Evolutionary conservation across 768 basidiomycete species (phyloP), one percentile per base, ranked within the genome.

Genomic region (Phaeotremella skinneri): DNA sequence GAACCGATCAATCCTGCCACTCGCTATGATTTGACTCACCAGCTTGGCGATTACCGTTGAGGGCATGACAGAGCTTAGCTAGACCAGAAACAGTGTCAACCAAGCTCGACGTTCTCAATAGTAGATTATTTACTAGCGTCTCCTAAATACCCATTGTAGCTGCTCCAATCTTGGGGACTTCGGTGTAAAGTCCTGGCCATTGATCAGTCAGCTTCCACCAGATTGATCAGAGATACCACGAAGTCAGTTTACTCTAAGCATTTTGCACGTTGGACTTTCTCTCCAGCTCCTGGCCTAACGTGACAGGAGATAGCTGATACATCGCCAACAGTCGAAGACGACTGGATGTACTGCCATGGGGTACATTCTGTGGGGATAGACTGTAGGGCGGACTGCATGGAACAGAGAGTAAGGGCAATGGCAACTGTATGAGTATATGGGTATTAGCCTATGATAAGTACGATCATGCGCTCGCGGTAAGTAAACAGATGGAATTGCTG

Each of bases 151-250:
- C 60, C 64, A 41, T 73, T 73, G 37, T 76, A 76, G 13, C 63
- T 71, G 25, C 60, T 72, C 75, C 75, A 76, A 56, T 74, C 73
- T 49, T 76, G 75, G 2, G 73, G 70, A 49, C 72, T 73, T 20
- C 74, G 56, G 55, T 76, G 70, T 13, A 76, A 37, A 27, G 74
- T 68, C 13, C 74, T 73, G 31, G 5, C 23, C 4, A 31, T 47
- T 20, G 49, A 32, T 23, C 43, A 9, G 11, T 30, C 26, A 45
- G 16, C 31, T 30, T 17, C 4, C 17, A 26, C 0, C 14, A 43
- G 13, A 11, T 32, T 29, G 9, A 60, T 51, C 32, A 57, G 20
- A 57, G 45, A n/a, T n/a, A 29, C 54, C 26, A 42, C 9, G 20
- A 31, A 23, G 1, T 9, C 14, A 11, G 59, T 67, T 63, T 55